phyloP scores from a whole-genome alignment of 129 eudicot genomes.

The Erigeron canadensis region DNA sequence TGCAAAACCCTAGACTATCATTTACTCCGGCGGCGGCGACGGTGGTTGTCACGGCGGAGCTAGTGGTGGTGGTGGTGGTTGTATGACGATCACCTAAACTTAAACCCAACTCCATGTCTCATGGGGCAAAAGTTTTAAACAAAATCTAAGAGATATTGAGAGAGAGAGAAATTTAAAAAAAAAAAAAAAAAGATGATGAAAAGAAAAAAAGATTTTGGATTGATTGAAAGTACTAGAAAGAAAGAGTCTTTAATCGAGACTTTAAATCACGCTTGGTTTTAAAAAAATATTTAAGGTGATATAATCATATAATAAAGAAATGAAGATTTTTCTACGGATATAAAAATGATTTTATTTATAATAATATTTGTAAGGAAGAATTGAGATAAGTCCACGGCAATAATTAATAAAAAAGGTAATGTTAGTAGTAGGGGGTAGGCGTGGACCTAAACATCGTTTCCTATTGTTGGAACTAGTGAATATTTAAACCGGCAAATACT shows the following conservation, averaged over 20 bases:
- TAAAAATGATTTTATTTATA: background rate
- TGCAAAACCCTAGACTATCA: constrained; percentile 15
- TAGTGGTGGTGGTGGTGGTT: constrained; percentile 9
- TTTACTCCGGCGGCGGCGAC: background rate
- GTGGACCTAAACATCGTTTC: constrained; percentile 41
- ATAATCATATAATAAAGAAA: background rate
- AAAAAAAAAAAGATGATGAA: constrained; percentile 4
- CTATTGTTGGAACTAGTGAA: constrained; percentile 32
- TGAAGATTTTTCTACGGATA: constrained; percentile 6
- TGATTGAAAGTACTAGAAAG: constrained; percentile 48
- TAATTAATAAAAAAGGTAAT: constrained; percentile 33
- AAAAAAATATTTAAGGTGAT: background rate
- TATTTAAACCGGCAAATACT: constrained; percentile 2
- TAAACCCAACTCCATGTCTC: constrained; percentile 68
- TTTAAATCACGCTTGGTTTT: constrained; percentile 40
- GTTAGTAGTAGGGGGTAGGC: constrained; percentile 30
- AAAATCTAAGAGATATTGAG: constrained; percentile 2
- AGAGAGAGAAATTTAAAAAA: constrained; percentile 20
- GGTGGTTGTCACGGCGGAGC: background rate
- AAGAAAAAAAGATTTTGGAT: constrained; percentile 31
- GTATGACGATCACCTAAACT: constrained; percentile 55
- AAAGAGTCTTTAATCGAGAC: constrained; percentile 66
- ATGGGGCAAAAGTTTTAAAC: constrained; percentile 2
- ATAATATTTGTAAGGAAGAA: constrained; percentile 13
- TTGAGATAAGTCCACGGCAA: constrained; percentile 38